Percentiles rank a stretch among this genome's conserved stretches.
Evolutionary conservation across 2,329 filamentous ascomycete species (phyloP).

Genomic region (Grosmannia huntii): DNA sequence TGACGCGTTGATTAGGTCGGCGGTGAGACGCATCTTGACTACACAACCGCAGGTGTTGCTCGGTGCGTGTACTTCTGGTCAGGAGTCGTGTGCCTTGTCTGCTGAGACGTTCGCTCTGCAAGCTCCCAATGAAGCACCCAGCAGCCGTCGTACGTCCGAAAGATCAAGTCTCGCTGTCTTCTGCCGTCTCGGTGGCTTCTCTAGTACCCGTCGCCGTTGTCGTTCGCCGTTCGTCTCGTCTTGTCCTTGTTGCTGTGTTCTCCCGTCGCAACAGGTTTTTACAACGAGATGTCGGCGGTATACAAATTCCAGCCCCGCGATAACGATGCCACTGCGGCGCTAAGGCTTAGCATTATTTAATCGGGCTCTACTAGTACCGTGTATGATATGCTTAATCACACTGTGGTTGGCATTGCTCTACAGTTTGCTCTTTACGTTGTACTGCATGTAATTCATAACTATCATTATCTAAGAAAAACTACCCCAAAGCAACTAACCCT

Average conservation of each 20-base stretch:
- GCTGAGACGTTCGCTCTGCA: background rate
- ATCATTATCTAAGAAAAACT: background rate
- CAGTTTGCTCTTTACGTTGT: background rate
- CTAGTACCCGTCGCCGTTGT: background rate
- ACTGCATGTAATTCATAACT: background rate
- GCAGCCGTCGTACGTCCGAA: too few relatives aligned
- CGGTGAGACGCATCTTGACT: conserved; percentile 79
- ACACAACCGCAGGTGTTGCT: background rate
- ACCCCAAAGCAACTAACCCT: background rate
- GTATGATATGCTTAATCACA: background rate
- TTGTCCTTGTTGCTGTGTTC: background rate
- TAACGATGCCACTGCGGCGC: background rate
- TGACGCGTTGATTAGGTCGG: conserved; percentile 86
- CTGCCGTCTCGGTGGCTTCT: background rate
- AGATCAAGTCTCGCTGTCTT: too few relatives aligned
- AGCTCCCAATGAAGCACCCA: too few relatives aligned
- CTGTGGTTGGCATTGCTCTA: background rate
- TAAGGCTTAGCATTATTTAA: background rate
- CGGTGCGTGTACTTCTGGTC: background rate
- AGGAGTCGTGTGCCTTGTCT: background rate
- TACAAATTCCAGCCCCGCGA: conserved; percentile 1
- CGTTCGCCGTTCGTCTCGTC: background rate
- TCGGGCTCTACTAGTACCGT: background rate
- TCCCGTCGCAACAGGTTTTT: background rate
- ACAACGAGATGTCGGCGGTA: background rate